A percentile compares a stretch with the other conserved stretches of the same genome.
Conservation (phyloP, 306 rosid genomes). For the Citrullus mucosospermus region DNA sequence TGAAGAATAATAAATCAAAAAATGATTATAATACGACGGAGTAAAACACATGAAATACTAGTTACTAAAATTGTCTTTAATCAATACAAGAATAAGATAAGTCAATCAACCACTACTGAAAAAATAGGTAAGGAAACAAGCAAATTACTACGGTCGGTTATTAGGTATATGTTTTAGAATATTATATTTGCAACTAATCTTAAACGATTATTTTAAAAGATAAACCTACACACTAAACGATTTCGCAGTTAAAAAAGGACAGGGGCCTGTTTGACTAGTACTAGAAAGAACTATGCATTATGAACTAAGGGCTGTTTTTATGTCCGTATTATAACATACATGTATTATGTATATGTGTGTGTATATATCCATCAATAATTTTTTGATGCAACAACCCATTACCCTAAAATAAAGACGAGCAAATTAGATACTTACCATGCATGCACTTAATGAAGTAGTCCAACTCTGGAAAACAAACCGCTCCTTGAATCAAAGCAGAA, state of each 20-base stretch:
- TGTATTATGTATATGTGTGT: background rate
- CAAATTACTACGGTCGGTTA: background rate
- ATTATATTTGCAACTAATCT: background rate
- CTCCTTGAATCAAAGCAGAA: slow-evolving; percentile 47
- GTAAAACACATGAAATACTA: background rate
- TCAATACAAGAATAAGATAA: background rate
- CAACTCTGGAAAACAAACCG: slow-evolving; percentile 60
- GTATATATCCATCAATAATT: background rate
- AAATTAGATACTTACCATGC: slow-evolving; percentile 58
- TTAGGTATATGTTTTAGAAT: background rate
- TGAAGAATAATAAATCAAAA: background rate
- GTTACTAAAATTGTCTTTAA: background rate
- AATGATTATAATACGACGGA: background rate
- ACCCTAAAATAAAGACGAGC: background rate
- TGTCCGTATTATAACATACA: background rate
- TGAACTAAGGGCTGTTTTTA: background rate
- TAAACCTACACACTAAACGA: background rate
- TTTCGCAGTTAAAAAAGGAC: background rate
- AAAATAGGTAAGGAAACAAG: background rate
- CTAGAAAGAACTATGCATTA: background rate
- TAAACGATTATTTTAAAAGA: background rate
- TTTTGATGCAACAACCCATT: background rate
- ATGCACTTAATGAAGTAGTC: slow-evolving; percentile 75
- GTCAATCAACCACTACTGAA: background rate
- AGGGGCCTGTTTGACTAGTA: background rate